Conservation (phyloP, 2,329 filamentous ascomycete genomes). For the Phaeophleospora eucalypticola region DNA sequence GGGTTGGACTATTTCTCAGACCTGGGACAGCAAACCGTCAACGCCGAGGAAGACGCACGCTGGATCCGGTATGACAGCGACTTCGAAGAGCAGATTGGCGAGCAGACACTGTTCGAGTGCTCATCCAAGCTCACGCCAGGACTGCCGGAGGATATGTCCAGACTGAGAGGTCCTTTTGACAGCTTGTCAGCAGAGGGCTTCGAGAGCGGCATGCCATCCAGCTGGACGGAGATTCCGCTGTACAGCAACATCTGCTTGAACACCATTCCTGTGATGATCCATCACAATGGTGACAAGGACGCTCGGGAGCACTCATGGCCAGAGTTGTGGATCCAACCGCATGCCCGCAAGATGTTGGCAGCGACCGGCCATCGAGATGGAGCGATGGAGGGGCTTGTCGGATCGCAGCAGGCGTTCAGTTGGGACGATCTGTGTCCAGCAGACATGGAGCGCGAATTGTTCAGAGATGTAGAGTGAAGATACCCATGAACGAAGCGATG, state of each 20-base stretch:
- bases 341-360: constrained; percentile 16
- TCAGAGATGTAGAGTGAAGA: constrained; percentile 12
- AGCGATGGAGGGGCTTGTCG: constrained; percentile 34
- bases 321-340: constrained; percentile 19
- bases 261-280: constrained; percentile 27
- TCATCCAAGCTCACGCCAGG: constrained; percentile 5
- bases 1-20: constrained; percentile 29
- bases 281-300: constrained; percentile 25
- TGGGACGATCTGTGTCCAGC: constrained; percentile 19
- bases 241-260: constrained; percentile 25
- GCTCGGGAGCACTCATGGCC: constrained; percentile 16
- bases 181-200: constrained; percentile 5
- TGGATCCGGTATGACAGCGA: constrained; percentile 12
- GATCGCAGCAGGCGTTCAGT: constrained; percentile 36
- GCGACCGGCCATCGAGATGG: constrained; percentile 24
- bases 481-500: too few relatives aligned
- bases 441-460: constrained; percentile 20
- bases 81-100: constrained; percentile 11
- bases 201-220: background rate
- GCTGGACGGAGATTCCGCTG: constrained; percentile 19
- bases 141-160: constrained; percentile 21
- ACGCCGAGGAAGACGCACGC: constrained; percentile 17
- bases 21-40: constrained; percentile 24
- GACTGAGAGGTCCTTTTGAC: constrained; percentile 11
- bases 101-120: constrained; percentile 9